Base-by-base conservation (phyloP, 1,139 yeast genomes). In the Pichia sp. region DNA sequence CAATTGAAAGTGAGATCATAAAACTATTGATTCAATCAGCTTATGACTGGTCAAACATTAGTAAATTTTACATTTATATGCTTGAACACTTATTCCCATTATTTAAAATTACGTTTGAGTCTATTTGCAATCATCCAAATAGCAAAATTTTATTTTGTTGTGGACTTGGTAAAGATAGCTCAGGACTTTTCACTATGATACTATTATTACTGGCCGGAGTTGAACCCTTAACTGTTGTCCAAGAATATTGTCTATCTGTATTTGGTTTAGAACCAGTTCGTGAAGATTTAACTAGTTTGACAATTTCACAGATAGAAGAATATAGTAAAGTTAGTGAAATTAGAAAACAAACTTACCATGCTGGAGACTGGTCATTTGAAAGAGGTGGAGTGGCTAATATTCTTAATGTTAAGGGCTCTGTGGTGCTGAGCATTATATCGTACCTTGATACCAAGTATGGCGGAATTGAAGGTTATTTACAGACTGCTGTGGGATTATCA, bases 111-210 rank as follows among this genome's bases (percentile, higher is more conserved):
- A 69, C 83, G 30, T 78, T 82, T 53, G 63, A 65, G 41, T 74
- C 67, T 55, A 67, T 87, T 37, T 67, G 80, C 38, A 85, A 82
- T 51, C 59, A 68, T 30, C 71, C 73, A 2, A 65, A 67, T 22
- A 68, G 68, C 16, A 76, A 79, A 3, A 67, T 85, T 50, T 65
- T 83, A 6, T 77, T 81, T 60, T 94, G 85, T 59, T 87, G 95
- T 62, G 78, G 90, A 2, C 94, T 94, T 1, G 96, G 96, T 3
- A 87, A 86, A 60, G 96, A 87, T 60, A 72, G 95, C 41, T 87
- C 96, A 0, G 96, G 96, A 0, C 69, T 86, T 12, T 61, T 84
- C 51, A 75, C 81, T 4, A 85, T 87, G 78, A 63, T 87, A 45
- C 66, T 86, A 3, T 67, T 87, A 39, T 64, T 78, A 27, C 63